phyloP scores from a whole-genome alignment of 1,284 basidiomycete species.

The Mycosarcoma mackinlayi region DNA sequence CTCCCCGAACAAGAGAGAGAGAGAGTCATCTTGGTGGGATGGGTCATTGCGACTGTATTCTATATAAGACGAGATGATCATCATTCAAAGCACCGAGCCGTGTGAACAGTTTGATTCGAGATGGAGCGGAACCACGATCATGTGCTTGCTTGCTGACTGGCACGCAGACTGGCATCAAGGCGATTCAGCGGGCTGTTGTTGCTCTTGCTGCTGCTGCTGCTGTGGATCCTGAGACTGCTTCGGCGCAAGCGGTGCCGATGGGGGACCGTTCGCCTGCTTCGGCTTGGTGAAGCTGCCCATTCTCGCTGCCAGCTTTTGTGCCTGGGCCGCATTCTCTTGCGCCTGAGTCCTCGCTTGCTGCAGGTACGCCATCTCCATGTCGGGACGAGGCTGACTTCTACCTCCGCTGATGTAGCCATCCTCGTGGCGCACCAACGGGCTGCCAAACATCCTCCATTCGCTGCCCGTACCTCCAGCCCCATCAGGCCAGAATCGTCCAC shows the following conservation, averaged over 20 bases:
- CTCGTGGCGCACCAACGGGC: constrained; percentile 56
- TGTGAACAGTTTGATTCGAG: no score
- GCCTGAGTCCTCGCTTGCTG: constrained; percentile 46
- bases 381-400: constrained; percentile 50
- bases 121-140: background rate
- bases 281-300: constrained; percentile 53
- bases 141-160: no score
- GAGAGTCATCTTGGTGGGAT: no score
- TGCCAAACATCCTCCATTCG: constrained; percentile 61
- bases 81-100: no score
- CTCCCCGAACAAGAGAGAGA: no score
- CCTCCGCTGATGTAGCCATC: constrained; percentile 54
- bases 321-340: constrained; percentile 47
- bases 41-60: background rate
- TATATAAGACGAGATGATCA: background rate
- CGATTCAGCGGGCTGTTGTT: constrained; percentile 2
- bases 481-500: constrained; percentile 73
- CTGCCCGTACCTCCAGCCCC: constrained; percentile 57
- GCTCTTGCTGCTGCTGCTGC: constrained; percentile 10
- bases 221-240: background rate
- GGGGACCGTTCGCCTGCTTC: constrained; percentile 14
- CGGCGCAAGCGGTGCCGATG: constrained; percentile 6
- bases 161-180: no score
- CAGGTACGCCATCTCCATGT: constrained; percentile 52
- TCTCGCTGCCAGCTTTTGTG: constrained; percentile 30